phyloP scores from a whole-genome alignment of 306 rosid species.

The Lagenaria siceraria region DNA sequence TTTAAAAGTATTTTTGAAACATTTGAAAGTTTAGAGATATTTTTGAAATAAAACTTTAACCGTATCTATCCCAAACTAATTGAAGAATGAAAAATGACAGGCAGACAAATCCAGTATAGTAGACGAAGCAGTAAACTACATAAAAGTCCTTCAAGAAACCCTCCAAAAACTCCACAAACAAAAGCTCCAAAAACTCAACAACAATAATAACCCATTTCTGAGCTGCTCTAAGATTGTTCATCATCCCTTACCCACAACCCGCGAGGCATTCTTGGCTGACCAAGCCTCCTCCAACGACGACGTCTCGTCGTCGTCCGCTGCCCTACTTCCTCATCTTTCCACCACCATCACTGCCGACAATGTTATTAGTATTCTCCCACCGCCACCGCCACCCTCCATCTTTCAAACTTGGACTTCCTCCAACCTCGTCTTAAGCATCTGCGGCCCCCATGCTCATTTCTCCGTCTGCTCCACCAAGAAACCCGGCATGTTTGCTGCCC shows the following conservation, averaged over 20 bases:
- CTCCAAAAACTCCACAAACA: conserved; percentile 32
- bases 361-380: neutral
- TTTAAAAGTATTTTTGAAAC: too few relatives aligned
- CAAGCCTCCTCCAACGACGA: conserved; percentile 16
- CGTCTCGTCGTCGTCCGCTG: neutral
- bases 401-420: conserved; percentile 47
- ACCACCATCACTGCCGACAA: neutral
- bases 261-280: conserved; percentile 23
- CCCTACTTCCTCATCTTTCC: neutral
- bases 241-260: neutral
- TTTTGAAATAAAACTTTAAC: too few relatives aligned
- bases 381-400: neutral
- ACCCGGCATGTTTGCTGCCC: conserved; percentile 23
- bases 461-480: conserved; percentile 33
- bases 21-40: too few relatives aligned
- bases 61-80: too few relatives aligned
- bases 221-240: neutral
- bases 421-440: conserved; percentile 38
- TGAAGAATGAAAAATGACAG: conserved; percentile 13
- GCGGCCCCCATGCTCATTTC: conserved; percentile 58
- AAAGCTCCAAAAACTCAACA: conserved; percentile 27
- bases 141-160: conserved; percentile 24
- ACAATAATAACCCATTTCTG: neutral
- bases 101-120: conserved; percentile 54
- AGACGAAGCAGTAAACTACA: conserved; percentile 57